These are phyloP conservation scores for Exophiala dermatitidis DNA, from an alignment of 2,329 filamentous ascomycete species.

Conservation along the genomic window DNA sequence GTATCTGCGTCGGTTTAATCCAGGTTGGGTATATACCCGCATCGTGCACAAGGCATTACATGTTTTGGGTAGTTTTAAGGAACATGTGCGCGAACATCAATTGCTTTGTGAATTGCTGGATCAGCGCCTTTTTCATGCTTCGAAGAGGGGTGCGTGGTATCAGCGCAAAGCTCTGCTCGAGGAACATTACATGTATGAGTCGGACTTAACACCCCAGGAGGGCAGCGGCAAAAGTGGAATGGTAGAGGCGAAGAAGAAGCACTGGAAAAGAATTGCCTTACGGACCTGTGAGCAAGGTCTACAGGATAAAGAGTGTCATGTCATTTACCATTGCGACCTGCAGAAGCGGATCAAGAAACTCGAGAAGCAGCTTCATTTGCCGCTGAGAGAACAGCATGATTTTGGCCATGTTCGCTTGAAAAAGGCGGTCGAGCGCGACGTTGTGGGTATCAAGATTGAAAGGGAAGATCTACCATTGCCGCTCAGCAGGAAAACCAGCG, in stretches of 20 bases:
- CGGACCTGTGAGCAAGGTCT: slow-evolving; percentile 78
- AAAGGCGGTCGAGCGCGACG: slow-evolving; percentile 65
- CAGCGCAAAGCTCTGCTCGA: slow-evolving; percentile 89
- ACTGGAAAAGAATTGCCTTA: slow-evolving; percentile 72
- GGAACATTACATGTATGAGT: slow-evolving; percentile 79
- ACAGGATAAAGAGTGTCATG: slow-evolving; percentile 79
- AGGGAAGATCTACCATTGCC: slow-evolving; percentile 37
- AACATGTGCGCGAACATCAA: slow-evolving; percentile 67
- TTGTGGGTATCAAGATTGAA: slow-evolving; percentile 72
- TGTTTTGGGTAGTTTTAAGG: slow-evolving; percentile 72
- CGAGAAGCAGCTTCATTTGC: slow-evolving; percentile 73
- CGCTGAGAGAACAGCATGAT: slow-evolving; percentile 81
- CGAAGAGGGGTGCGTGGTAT: slow-evolving; percentile 85
- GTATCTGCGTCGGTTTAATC: slow-evolving; percentile 82
- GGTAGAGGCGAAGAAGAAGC: slow-evolving; percentile 62
- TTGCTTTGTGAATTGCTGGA: slow-evolving; percentile 66
- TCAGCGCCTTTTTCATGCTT: slow-evolving; percentile 77
- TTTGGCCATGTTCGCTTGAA: slow-evolving; percentile 77
- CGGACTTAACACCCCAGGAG: slow-evolving; percentile 43
- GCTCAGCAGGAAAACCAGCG: slow-evolving; percentile 20
- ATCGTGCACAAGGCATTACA: slow-evolving; percentile 82
- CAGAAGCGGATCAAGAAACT: slow-evolving; percentile 91
- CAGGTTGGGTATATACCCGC: slow-evolving; percentile 86
- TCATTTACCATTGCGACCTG: slow-evolving; percentile 89
- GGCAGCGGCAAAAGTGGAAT: slow-evolving; percentile 32